A percentile compares a stretch with the other conserved stretches of the same genome.
These are phyloP conservation scores for Anastatica hierochuntica DNA, from an alignment of 345 rosid species.

Conservation along the genomic window DNA sequence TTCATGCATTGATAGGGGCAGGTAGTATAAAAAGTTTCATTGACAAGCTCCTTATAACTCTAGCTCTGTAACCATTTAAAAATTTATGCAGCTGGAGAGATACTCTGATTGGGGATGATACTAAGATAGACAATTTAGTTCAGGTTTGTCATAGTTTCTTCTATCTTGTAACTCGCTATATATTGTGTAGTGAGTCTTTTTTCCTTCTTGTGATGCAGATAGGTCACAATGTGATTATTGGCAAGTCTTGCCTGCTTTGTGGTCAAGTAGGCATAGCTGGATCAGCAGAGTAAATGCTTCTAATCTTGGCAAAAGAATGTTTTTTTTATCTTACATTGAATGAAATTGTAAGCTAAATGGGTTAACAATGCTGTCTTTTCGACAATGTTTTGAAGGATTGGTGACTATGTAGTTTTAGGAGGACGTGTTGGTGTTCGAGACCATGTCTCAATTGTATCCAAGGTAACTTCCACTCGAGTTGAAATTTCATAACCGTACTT, in stretches of 20 bases:
- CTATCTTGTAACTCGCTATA: conserved; percentile 1
- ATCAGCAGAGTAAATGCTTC: conserved; percentile 49
- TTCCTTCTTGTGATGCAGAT: conserved; percentile 35
- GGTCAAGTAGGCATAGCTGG: conserved; percentile 94
- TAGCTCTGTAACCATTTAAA: conserved; percentile 3
- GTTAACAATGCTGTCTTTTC: conserved; percentile 1
- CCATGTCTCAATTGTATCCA: conserved; percentile 59
- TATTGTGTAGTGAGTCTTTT: conserved; percentile 1
- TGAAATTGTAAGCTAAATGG: background rate
- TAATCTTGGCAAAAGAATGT: background rate
- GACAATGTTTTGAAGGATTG: conserved; percentile 37
- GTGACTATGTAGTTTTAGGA: conserved; percentile 63
- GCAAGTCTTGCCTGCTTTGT: conserved; percentile 72
- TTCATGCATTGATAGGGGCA: conserved; percentile 83
- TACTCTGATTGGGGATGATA: conserved; percentile 55
- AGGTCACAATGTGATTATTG: conserved; percentile 74
- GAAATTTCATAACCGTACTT: background rate
- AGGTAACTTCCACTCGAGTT: conserved; percentile 28
- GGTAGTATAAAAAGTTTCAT: conserved; percentile 28
- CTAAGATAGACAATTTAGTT: conserved; percentile 82
- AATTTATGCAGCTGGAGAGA: conserved; percentile 73
- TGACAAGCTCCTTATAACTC: background rate
- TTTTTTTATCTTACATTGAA: background rate
- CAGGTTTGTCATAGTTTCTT: conserved; percentile 37
- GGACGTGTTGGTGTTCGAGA: conserved; percentile 77